Conservation (phyloP, 805 yeast species). For the Lipomyces kockii region DNA sequence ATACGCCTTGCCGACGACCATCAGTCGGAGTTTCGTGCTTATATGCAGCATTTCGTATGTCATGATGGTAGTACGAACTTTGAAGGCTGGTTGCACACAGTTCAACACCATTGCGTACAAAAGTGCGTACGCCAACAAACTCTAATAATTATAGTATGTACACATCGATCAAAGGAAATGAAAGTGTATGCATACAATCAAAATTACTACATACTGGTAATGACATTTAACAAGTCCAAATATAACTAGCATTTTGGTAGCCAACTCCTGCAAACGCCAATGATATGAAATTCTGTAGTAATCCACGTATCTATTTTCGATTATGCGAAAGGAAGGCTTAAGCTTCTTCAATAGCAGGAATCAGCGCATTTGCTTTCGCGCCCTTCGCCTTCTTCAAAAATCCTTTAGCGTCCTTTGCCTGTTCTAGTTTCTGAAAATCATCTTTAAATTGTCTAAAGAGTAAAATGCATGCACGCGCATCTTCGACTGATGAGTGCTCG, state of each 20-base stretch:
- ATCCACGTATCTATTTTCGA: background rate
- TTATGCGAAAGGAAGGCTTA: background rate
- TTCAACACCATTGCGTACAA: too few relatives aligned
- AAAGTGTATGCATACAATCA: too few relatives aligned
- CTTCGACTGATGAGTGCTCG: conserved; percentile 86
- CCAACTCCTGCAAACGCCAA: conserved; percentile 1
- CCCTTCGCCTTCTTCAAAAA: background rate
- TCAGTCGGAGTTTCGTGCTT: too few relatives aligned
- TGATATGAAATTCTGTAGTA: background rate
- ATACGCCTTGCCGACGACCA: too few relatives aligned
- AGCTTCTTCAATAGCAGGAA: conserved; percentile 7
- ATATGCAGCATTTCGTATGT: too few relatives aligned
- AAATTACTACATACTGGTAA: too few relatives aligned
- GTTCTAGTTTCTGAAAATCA: conserved; percentile 56
- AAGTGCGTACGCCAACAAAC: too few relatives aligned
- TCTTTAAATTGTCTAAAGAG: conserved; percentile 66
- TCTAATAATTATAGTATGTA: too few relatives aligned
- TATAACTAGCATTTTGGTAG: background rate
- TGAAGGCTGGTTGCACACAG: too few relatives aligned
- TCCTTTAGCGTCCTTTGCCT: conserved; percentile 8
- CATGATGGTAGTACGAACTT: too few relatives aligned
- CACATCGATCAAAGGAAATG: too few relatives aligned
- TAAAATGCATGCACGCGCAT: conserved; percentile 86
- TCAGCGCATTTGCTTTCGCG: background rate
- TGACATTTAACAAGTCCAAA: background rate